Percentiles rank a stretch among this genome's conserved stretches.
phyloP scores from a whole-genome alignment of 176 grass and related monocot species.

The Miscanthus lutarioriparius region DNA sequence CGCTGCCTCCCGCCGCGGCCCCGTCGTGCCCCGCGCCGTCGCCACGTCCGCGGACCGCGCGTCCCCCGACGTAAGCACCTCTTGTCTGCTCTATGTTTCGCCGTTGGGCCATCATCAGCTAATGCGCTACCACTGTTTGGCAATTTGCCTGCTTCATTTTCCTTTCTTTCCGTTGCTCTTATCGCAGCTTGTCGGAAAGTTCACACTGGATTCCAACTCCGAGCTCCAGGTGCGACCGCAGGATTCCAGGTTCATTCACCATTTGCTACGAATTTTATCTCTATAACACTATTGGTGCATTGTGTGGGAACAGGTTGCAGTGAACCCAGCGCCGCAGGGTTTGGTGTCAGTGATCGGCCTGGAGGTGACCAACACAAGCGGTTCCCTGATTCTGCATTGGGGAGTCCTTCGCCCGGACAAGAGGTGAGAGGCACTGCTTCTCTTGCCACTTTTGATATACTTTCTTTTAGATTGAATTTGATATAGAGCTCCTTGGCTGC shows the following conservation, averaged over 20 bases:
- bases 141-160: background rate
- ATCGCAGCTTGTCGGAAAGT: conserved; percentile 57
- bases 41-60: conserved; percentile 35
- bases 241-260: conserved; percentile 16
- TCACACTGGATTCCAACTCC: conserved; percentile 78
- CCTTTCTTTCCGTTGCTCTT: background rate
- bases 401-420: conserved; percentile 55
- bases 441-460: background rate
- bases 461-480: background rate
- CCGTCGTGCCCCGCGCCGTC: conserved; percentile 42
- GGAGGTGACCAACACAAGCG: conserved; percentile 60
- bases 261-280: conserved; percentile 18
- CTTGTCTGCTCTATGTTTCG: background rate
- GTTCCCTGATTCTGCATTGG: conserved; percentile 82
- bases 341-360: conserved; percentile 51
- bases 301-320: conserved; percentile 51
- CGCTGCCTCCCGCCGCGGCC: conserved; percentile 28
- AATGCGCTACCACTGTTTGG: background rate
- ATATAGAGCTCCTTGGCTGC: conserved; percentile 39
- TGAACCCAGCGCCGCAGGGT: conserved; percentile 44
- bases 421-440: conserved; percentile 40
- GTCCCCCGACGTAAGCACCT: conserved; percentile 28
- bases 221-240: conserved; percentile 61
- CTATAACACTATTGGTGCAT: conserved; percentile 1
- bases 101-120: no score